Conservation (phyloP, 2,329 filamentous ascomycete genomes). For the Phialocephala sp. region DNA sequence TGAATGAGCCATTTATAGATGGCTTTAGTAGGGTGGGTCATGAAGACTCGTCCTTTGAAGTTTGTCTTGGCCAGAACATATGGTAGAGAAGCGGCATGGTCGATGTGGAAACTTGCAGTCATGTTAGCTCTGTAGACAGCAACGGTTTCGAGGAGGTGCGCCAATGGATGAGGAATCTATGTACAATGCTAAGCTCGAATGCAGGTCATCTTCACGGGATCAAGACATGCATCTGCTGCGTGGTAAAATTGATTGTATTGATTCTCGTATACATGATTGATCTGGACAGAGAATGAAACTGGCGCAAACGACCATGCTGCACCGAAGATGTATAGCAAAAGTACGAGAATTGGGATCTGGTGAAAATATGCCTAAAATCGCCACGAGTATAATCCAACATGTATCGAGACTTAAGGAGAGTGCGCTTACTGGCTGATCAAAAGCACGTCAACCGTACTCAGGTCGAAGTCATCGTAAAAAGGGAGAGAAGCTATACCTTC, state of each 20-base stretch:
- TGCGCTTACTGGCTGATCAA: constrained; percentile 96
- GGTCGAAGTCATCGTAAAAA: constrained; percentile 98
- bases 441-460: constrained; percentile 95
- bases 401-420: constrained; percentile 13
- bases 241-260: constrained; percentile 50
- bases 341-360: neutral
- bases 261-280: constrained; percentile 48
- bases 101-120: constrained; percentile 86
- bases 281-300: constrained; percentile 21
- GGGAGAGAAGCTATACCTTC: constrained; percentile 92
- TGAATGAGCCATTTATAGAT: constrained; percentile 99
- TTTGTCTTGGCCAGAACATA: constrained; percentile 98
- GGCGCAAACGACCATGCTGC: neutral
- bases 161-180: constrained; percentile 31
- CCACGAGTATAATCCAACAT: constrained; percentile 5
- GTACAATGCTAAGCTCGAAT: constrained; percentile 37
- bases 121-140: constrained; percentile 30
- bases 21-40: constrained; percentile 98
- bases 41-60: constrained; percentile 95
- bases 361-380: neutral
- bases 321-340: too few species aligned
- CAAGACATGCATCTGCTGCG: constrained; percentile 42
- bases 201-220: constrained; percentile 42
- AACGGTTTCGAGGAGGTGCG: too few species aligned
- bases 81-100: constrained; percentile 97